Conservation (phyloP, 148 eudicot species). For the Limonium bicolor region DNA sequence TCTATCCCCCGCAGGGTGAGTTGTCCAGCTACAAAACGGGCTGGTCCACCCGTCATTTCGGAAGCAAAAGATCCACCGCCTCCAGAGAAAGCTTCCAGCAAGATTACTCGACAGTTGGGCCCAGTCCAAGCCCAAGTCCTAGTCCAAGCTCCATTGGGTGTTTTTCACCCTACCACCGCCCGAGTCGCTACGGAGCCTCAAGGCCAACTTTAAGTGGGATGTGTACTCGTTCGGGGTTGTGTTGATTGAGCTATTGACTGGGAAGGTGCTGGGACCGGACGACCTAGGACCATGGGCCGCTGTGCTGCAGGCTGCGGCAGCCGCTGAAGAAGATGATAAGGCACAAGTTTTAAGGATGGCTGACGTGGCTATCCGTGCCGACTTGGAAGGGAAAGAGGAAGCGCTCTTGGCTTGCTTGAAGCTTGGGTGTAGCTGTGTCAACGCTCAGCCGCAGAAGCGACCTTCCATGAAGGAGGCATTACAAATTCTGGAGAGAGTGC, state of each 20-base stretch:
- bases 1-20: conserved; percentile 17
- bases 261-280: conserved; percentile 65
- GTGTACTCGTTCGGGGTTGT: conserved; percentile 89
- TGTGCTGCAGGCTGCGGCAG: conserved; percentile 11
- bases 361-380: conserved; percentile 69
- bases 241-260: conserved; percentile 66
- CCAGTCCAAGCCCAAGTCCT: conserved; percentile 61
- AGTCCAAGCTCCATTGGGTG: conserved; percentile 65
- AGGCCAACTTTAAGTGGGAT: conserved; percentile 78
- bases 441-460: conserved; percentile 67
- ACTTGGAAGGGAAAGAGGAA: conserved; percentile 81
- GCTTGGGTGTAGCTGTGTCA: conserved; percentile 63
- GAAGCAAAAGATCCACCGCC: conserved; percentile 79
- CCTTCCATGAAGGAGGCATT: conserved; percentile 87
- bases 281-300: conserved; percentile 53
- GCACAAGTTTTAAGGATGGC: conserved; percentile 56
- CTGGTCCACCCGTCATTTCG: conserved; percentile 62
- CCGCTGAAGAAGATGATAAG: conserved; percentile 28
- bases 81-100: conserved; percentile 88
- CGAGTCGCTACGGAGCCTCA: conserved; percentile 71
- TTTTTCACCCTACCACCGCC: conserved; percentile 73
- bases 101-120: background rate
- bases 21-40: conserved; percentile 48
- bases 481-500: conserved; percentile 56
- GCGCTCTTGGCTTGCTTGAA: conserved; percentile 38